phyloP scores from a whole-genome alignment of 177 flowering plant species.

The Tripterygium wilfordii region DNA sequence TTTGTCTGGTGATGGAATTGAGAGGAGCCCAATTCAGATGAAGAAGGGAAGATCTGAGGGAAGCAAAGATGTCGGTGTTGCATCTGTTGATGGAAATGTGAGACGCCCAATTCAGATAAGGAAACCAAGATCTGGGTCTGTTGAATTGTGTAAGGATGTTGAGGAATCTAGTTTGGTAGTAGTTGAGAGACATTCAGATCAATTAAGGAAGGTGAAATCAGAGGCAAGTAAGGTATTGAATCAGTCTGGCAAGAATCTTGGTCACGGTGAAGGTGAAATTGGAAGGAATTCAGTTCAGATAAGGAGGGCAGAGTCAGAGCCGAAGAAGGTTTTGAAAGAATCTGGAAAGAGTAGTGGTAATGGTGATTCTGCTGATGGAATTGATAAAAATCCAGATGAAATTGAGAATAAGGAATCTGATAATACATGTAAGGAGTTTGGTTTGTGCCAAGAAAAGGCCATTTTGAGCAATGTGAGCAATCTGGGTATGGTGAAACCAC shows the following conservation, averaged over 20 bases:
- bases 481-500: constrained; percentile 11
- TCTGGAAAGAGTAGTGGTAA: constrained; percentile 5
- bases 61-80: constrained; percentile 14
- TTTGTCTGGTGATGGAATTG: constrained; percentile 9
- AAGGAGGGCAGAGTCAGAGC: constrained; percentile 21
- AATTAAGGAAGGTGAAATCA: constrained; percentile 28
- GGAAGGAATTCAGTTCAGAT: constrained; percentile 13
- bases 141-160: not conserved
- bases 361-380: constrained; percentile 7
- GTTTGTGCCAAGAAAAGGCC: constrained; percentile 32
- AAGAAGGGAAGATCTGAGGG: constrained; percentile 16
- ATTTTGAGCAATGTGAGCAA: constrained; percentile 18
- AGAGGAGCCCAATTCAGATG: constrained; percentile 7
- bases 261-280: constrained; percentile 2
- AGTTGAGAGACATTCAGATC: too few species aligned
- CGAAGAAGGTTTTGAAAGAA: constrained; percentile 8
- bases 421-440: constrained; percentile 29
- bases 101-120: constrained; percentile 21
- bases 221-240: constrained; percentile 5
- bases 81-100: constrained; percentile 23
- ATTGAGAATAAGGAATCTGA: constrained; percentile 24
- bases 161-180: constrained; percentile 16
- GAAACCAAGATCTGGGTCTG: constrained; percentile 24
- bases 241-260: constrained; percentile 4
- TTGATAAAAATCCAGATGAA: constrained; percentile 9